These are phyloP conservation scores for Solanum megistacrolobum DNA, from an alignment of 257 asterid species.

Conservation along the genomic window DNA sequence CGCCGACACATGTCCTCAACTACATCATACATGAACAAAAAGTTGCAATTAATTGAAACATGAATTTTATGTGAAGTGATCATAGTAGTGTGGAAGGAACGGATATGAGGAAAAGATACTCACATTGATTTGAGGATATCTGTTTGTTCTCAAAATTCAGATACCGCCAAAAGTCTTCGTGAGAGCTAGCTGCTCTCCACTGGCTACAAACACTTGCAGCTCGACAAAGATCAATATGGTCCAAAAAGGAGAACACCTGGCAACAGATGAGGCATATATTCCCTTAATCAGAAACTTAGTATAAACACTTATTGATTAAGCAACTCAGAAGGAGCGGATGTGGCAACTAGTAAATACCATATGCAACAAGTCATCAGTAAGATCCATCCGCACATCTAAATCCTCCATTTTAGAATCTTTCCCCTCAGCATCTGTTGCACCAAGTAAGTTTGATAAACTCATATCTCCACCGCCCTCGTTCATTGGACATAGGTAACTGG, in stretches of 20 bases:
- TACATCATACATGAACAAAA: slow-evolving; percentile 7
- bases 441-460: slow-evolving; percentile 21
- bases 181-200: slow-evolving; percentile 95
- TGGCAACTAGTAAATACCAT: slow-evolving; percentile 41
- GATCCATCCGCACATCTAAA: slow-evolving; percentile 81
- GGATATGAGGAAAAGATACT: slow-evolving; percentile 16
- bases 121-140: slow-evolving; percentile 68
- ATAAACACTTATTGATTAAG: not conserved
- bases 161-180: slow-evolving; percentile 95
- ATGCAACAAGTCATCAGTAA: slow-evolving; percentile 90
- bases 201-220: slow-evolving; percentile 89
- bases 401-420: slow-evolving; percentile 31
- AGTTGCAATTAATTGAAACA: not conserved
- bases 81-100: not conserved
- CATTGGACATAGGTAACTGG: slow-evolving; percentile 17
- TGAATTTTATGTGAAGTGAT: not conserved
- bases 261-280: not conserved
- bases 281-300: not conserved
- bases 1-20: slow-evolving; percentile 88
- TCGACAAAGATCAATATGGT: slow-evolving; percentile 80
- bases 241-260: slow-evolving; percentile 88
- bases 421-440: slow-evolving; percentile 20
- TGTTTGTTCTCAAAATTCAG: slow-evolving; percentile 72
- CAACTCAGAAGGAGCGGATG: not conserved
- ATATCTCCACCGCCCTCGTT: slow-evolving; percentile 16